These are phyloP conservation scores for Polygonum aviculare DNA, from an alignment of 148 eudicot species.

Conservation along the genomic window DNA sequence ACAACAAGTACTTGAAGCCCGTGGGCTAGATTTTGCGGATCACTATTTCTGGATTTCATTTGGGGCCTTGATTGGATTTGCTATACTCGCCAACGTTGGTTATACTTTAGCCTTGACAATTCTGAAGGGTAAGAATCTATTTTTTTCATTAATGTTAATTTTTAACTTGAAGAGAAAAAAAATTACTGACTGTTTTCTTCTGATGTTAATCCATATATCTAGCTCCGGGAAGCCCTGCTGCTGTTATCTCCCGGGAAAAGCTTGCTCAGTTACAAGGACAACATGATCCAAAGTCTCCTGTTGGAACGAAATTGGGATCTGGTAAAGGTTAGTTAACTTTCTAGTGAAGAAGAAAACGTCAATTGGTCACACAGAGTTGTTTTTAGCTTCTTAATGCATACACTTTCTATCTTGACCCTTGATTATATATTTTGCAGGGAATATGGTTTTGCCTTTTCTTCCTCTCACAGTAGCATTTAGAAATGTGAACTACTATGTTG, in stretches of 20 bases:
- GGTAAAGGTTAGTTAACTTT: constrained; percentile 24
- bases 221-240: constrained; percentile 54
- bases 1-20: constrained; percentile 39
- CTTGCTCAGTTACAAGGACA: constrained; percentile 31
- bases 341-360: neutral
- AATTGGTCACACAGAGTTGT: neutral
- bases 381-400: neutral
- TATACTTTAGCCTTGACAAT: constrained; percentile 53
- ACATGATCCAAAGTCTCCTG: constrained; percentile 10
- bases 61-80: constrained; percentile 50
- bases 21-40: constrained; percentile 41
- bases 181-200: neutral
- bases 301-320: constrained; percentile 11
- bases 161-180: neutral
- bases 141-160: neutral
- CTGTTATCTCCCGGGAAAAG: constrained; percentile 62
- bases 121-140: constrained; percentile 41
- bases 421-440: constrained; percentile 33
- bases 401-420: neutral
- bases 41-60: constrained; percentile 50
- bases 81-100: constrained; percentile 35
- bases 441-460: constrained; percentile 62
- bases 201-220: constrained; percentile 11
- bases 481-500: constrained; percentile 63
- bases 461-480: constrained; percentile 51